phyloP scores from a whole-genome alignment of 2,329 filamentous ascomycete species.

The Rutstroemia sp. region DNA sequence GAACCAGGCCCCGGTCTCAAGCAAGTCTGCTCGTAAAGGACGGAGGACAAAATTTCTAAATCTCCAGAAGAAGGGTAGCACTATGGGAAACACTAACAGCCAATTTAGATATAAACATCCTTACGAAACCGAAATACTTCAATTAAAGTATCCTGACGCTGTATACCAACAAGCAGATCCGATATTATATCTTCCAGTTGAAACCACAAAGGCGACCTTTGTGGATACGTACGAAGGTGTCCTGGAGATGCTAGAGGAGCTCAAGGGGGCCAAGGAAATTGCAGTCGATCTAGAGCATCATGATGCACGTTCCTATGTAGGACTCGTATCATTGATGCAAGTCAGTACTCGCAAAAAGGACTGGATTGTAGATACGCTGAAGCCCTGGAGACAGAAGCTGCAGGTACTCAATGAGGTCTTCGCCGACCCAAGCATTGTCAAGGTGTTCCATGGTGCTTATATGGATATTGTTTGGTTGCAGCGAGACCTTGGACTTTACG shows the following conservation, averaged over 20 bases:
- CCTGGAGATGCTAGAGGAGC: constrained; percentile 74
- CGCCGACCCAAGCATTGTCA: constrained; percentile 78
- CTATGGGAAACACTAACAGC: constrained; percentile 31
- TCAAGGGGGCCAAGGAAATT: constrained; percentile 80
- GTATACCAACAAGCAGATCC: constrained; percentile 65
- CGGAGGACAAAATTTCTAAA: background rate
- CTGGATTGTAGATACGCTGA: constrained; percentile 93
- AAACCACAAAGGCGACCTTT: constrained; percentile 69
- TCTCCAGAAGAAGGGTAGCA: constrained; percentile 13
- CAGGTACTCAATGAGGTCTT: constrained; percentile 92
- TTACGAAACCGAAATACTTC: constrained; percentile 76
- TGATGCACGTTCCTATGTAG: constrained; percentile 80
- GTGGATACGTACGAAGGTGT: constrained; percentile 86
- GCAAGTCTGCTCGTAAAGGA: constrained; percentile 15
- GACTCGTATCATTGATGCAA: constrained; percentile 92
- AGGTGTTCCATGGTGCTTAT: constrained; percentile 86
- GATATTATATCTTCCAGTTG: constrained; percentile 65
- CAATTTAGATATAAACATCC: constrained; percentile 67
- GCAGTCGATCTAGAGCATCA: constrained; percentile 95
- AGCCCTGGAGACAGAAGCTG: constrained; percentile 85
- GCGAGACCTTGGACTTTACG: constrained; percentile 84
- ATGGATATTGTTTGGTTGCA: constrained; percentile 99
- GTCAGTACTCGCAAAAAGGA: constrained; percentile 92
- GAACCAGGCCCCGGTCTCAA: constrained; percentile 11
- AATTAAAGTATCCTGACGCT: constrained; percentile 62